phyloP scores from a whole-genome alignment of 2,329 filamentous ascomycete species.

The Alternaria sp. region DNA sequence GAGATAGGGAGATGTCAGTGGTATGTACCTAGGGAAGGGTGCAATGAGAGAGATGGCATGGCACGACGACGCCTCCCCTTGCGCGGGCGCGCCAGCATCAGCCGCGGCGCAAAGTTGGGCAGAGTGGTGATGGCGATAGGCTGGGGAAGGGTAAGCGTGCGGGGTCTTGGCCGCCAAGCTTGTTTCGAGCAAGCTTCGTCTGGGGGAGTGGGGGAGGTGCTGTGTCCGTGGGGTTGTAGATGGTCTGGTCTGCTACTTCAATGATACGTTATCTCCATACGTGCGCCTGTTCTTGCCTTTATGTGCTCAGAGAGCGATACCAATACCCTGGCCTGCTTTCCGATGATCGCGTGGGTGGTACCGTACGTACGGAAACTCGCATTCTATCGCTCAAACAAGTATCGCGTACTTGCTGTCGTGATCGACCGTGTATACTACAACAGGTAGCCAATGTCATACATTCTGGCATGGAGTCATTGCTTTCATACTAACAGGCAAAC shows the following conservation, averaged over 20 bases:
- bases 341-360: not conserved
- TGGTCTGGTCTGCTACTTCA: not conserved
- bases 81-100: not conserved
- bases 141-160: not conserved
- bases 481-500: not conserved
- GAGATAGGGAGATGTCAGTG: not conserved
- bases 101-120: not conserved
- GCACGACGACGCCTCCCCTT: not conserved
- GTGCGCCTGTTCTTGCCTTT: not conserved
- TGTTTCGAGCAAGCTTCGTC: conserved; percentile 24
- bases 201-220: conserved; percentile 2
- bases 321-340: not conserved
- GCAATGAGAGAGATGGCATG: conserved; percentile 1
- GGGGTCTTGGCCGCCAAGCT: conserved; percentile 16
- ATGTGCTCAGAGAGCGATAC: not conserved
- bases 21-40: not conserved
- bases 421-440: not conserved
- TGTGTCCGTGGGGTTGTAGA: not conserved
- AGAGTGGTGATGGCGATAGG: conserved; percentile 1
- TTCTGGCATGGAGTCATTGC: not conserved
- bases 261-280: too few species aligned
- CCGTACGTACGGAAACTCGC: not conserved
- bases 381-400: conserved; percentile 1
- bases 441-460: not conserved
- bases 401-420: not conserved